These are phyloP conservation scores for Pseudophaeomoniella oleicola DNA, from an alignment of 2,329 filamentous ascomycete genomes.

Conservation along the genomic window DNA sequence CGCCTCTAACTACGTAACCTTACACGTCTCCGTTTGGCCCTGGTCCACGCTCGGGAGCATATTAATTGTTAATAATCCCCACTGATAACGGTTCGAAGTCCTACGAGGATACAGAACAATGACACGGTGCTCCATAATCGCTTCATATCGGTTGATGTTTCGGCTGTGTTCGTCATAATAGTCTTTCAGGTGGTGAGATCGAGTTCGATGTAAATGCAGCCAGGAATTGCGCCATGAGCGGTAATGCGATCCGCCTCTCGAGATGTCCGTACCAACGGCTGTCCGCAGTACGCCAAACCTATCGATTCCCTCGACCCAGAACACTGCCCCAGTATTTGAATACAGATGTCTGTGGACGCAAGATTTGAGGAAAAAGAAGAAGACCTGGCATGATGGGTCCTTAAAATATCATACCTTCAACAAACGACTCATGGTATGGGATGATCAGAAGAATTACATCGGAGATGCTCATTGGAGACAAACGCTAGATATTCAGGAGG, in stretches of 20 bases:
- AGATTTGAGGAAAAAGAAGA: conserved; percentile 73
- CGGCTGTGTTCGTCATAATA: too few species aligned
- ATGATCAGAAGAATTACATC: conserved; percentile 63
- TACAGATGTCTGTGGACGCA: conserved; percentile 78
- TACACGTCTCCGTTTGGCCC: too few species aligned
- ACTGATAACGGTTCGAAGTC: too few species aligned
- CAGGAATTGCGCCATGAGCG: neutral
- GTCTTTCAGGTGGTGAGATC: too few species aligned
- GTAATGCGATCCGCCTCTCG: neutral
- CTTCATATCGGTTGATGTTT: too few species aligned
- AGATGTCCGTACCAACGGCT: conserved; percentile 5
- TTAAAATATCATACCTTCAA: conserved; percentile 87
- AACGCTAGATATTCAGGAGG: conserved; percentile 55
- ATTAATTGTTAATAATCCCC: too few species aligned
- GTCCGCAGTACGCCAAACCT: conserved; percentile 19
- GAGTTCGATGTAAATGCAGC: too few species aligned
- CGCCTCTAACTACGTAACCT: too few species aligned
- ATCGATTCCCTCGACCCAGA: conserved; percentile 37
- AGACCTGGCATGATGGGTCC: conserved; percentile 85
- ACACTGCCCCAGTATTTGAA: conserved; percentile 62
- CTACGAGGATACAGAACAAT: too few species aligned
- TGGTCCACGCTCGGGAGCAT: too few species aligned
- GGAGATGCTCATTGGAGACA: conserved; percentile 74
- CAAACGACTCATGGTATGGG: conserved; percentile 78
- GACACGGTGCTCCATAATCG: too few species aligned